Evolutionary conservation across 169 alveolate species (phyloP).

Genomic region (Eimeria tenella): DNA sequence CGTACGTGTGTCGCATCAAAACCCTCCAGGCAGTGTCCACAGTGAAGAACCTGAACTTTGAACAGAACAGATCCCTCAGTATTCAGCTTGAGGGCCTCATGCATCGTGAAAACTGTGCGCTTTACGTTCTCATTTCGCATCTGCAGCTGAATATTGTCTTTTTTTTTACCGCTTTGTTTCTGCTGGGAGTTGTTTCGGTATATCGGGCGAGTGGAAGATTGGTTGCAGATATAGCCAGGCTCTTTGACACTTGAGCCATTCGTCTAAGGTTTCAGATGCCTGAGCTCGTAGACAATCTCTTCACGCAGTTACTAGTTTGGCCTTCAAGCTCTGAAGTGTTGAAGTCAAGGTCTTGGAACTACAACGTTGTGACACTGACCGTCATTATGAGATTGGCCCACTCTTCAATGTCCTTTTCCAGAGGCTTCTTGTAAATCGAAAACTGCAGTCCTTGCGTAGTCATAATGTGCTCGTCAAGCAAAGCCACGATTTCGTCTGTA

Average conservation of each 20-base stretch:
- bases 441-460: conserved; percentile 95
- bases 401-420: conserved; percentile 94
- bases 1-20: conserved; percentile 90
- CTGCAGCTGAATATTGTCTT: background rate
- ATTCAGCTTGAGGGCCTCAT: background rate
- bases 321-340: background rate
- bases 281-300: background rate
- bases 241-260: conserved; percentile 86
- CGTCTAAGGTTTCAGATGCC: conserved; percentile 83
- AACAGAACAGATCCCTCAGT: conserved; percentile 80
- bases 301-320: background rate
- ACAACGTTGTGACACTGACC: background rate
- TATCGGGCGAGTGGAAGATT: conserved; percentile 90
- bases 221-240: conserved; percentile 90
- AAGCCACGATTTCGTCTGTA: conserved; percentile 90
- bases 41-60: conserved; percentile 91
- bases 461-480: conserved; percentile 96
- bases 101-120: background rate
- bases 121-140: background rate
- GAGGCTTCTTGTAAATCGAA: conserved; percentile 95
- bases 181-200: conserved; percentile 86
- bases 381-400: conserved; percentile 85
- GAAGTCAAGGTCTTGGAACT: background rate
- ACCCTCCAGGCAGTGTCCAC: conserved; percentile 96
- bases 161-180: conserved; percentile 82